Conservation (phyloP, 2,329 filamentous ascomycete species). For the Simplicillium sp. region DNA sequence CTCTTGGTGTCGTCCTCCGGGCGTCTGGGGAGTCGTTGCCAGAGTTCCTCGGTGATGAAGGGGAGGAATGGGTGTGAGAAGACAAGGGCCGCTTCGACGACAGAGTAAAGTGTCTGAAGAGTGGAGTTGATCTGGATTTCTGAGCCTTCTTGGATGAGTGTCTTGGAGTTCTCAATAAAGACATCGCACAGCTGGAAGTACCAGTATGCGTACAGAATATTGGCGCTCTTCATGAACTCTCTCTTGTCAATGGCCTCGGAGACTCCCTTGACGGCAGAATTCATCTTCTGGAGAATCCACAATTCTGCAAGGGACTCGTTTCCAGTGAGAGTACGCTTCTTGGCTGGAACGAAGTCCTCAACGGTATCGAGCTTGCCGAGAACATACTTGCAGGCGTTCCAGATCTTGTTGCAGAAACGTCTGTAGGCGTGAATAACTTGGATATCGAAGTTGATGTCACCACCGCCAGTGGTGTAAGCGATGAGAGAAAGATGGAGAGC, state of each 20-base stretch:
- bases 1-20: slow-evolving; percentile 53
- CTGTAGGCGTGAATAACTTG: slow-evolving; percentile 80
- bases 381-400: slow-evolving; percentile 83
- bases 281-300: slow-evolving; percentile 57
- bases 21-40: slow-evolving; percentile 64
- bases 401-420: slow-evolving; percentile 84
- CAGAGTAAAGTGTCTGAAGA: slow-evolving; percentile 66
- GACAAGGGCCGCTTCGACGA: slow-evolving; percentile 57
- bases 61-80: slow-evolving; percentile 67
- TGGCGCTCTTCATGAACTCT: slow-evolving; percentile 60
- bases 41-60: slow-evolving; percentile 62
- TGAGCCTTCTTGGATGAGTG: slow-evolving; percentile 60
- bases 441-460: slow-evolving; percentile 73
- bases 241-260: slow-evolving; percentile 52
- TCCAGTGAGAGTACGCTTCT: slow-evolving; percentile 13
- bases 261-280: slow-evolving; percentile 52
- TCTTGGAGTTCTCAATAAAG: slow-evolving; percentile 75
- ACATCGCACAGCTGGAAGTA: slow-evolving; percentile 45
- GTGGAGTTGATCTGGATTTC: slow-evolving; percentile 56
- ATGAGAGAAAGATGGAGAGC: slow-evolving; percentile 79
- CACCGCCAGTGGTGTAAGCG: slow-evolving; percentile 65
- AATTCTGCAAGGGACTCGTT: slow-evolving; percentile 22
- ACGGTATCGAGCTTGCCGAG: slow-evolving; percentile 53
- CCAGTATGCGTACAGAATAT: slow-evolving; percentile 55
- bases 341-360: slow-evolving; percentile 47